phyloP scores from a whole-genome alignment of 768 basidiomycete species.

The Calocybe indica region DNA sequence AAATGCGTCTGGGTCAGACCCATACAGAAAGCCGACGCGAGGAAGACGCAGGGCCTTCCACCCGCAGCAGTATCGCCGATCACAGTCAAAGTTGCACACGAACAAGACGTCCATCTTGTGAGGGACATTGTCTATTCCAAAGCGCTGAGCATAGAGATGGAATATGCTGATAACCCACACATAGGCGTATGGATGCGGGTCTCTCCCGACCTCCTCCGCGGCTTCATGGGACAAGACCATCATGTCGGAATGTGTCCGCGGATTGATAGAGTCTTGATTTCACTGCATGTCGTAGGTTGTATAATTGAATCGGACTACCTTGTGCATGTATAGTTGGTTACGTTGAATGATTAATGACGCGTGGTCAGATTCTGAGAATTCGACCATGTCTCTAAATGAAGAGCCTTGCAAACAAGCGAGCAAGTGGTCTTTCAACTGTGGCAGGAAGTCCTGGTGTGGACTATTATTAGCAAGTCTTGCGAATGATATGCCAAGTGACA shows the following conservation, averaged over 20 bases:
- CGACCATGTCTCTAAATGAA: not conserved
- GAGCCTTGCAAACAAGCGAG: not conserved
- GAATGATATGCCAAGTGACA: not conserved
- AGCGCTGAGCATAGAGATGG: constrained; percentile 14
- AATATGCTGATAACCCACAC: constrained; percentile 17
- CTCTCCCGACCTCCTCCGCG: constrained; percentile 4
- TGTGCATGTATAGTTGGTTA: constrained; percentile 22
- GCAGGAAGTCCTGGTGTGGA: not conserved
- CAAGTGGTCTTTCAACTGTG: not conserved
- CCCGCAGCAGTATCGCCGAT: constrained; percentile 10
- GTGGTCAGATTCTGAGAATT: constrained; percentile 3
- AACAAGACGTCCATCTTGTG: constrained; percentile 21
- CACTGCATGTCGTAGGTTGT: constrained; percentile 31
- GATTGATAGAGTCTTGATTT: constrained; percentile 28
- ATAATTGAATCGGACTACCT: constrained; percentile 27
- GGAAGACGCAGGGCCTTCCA: constrained; percentile 16
- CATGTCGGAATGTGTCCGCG: constrained; percentile 20
- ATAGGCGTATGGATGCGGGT: not conserved
- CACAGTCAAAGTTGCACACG: constrained; percentile 17
- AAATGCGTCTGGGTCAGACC: constrained; percentile 20
- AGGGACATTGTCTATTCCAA: not conserved
- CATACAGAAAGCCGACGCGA: constrained; percentile 20
- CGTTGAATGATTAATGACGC: constrained; percentile 16
- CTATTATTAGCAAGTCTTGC: not conserved
- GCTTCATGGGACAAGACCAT: constrained; percentile 12